These are phyloP conservation scores for Mortierella sp. DNA, from an alignment of 371 early-diverging fungal species.

Conservation along the genomic window DNA sequence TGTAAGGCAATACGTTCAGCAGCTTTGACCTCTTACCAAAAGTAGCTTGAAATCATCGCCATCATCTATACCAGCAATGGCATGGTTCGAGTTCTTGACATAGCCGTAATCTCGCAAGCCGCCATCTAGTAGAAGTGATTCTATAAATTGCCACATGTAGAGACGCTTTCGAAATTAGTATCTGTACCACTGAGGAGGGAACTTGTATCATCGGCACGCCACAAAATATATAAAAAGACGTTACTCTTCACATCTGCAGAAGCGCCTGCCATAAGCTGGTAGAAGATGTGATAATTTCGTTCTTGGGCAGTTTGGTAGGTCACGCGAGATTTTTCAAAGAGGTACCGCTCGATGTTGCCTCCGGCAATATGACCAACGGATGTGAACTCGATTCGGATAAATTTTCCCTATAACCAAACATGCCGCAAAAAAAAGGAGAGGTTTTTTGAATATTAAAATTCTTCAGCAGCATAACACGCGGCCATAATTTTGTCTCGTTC, in stretches of 20 bases:
- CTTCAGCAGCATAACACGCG: too few relatives aligned
- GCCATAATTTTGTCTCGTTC: too few relatives aligned
- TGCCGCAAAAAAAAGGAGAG: too few relatives aligned
- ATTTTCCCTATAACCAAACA: constrained; percentile 87
- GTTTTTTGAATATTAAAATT: too few relatives aligned
- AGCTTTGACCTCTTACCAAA: constrained; percentile 55
- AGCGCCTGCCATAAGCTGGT: constrained; percentile 94
- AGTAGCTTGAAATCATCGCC: constrained; percentile 84
- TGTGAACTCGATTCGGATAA: constrained; percentile 98
- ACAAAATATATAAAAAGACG: too few relatives aligned
- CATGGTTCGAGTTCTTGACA: constrained; percentile 84
- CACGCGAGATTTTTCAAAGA: constrained; percentile 98
- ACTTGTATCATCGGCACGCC: too few relatives aligned
- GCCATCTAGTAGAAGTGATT: constrained; percentile 76
- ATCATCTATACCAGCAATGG: constrained; percentile 96
- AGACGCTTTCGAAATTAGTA: background rate
- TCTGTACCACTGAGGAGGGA: background rate
- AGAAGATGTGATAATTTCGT: constrained; percentile 99
- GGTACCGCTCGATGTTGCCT: constrained; percentile 98
- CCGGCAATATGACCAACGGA: constrained; percentile 91
- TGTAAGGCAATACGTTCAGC: background rate
- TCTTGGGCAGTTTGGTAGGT: constrained; percentile 93
- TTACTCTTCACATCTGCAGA: constrained; percentile 69
- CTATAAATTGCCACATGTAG: constrained; percentile 1
- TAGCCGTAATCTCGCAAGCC: constrained; percentile 84